Evolutionary conservation across 345 rosid genomes (phyloP).

Genomic region (Rhodamnia rubescens): DNA sequence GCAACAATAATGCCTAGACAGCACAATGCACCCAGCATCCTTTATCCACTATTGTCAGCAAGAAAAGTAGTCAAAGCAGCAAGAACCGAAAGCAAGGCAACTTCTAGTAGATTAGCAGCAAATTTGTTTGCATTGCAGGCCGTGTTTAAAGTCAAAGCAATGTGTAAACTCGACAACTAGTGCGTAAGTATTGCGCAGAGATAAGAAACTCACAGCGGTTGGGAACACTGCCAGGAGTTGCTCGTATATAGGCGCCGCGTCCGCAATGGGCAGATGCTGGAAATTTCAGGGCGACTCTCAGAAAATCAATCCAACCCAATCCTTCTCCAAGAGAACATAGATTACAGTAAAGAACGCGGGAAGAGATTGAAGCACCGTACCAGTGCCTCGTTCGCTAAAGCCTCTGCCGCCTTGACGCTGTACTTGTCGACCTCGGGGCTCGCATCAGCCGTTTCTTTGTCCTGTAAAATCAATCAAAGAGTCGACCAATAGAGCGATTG

Average conservation of each 20-base stretch:
- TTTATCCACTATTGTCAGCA: background rate
- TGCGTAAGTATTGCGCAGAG: background rate
- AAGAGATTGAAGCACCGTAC: slow-evolving; percentile 9
- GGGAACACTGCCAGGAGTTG: slow-evolving; percentile 72
- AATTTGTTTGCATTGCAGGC: background rate
- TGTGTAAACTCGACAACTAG: background rate
- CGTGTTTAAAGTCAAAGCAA: background rate
- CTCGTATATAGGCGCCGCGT: slow-evolving; percentile 76
- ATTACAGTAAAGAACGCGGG: background rate
- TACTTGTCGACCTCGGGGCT: slow-evolving; percentile 40
- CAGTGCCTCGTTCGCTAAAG: slow-evolving; percentile 58
- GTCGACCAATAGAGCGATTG: background rate
- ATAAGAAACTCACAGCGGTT: slow-evolving; percentile 57
- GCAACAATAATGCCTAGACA: background rate
- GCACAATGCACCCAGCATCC: background rate
- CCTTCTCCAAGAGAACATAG: background rate
- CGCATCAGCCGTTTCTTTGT: slow-evolving; percentile 8
- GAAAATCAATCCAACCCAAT: background rate
- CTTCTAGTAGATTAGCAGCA: background rate
- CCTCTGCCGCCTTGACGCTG: slow-evolving; percentile 75
- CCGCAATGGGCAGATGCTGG: slow-evolving; percentile 66
- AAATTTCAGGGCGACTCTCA: background rate
- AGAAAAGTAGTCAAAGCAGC: background rate
- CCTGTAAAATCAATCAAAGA: slow-evolving; percentile 5
- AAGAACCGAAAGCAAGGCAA: background rate